These are phyloP conservation scores for Hamamelis virginiana DNA, from an alignment of 164 flowering plant genomes.

Conservation along the genomic window DNA sequence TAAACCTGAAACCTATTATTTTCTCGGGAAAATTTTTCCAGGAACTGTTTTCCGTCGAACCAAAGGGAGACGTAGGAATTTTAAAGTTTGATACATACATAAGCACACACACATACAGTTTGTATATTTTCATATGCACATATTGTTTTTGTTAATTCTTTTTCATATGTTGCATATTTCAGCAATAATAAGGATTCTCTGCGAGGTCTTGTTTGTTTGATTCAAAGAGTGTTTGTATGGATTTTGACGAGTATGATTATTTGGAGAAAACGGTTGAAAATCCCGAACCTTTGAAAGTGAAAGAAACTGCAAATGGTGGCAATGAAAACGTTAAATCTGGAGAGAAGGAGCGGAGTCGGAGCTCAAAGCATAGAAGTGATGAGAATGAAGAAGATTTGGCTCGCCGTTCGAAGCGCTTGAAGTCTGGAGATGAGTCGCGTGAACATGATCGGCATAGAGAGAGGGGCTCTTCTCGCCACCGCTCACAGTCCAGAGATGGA, in stretches of 20 bases:
- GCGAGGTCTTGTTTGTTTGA: not conserved
- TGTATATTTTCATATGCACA: too few relatives aligned
- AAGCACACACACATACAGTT: too few relatives aligned
- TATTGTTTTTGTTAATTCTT: not conserved
- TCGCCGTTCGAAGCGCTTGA: conserved; percentile 37
- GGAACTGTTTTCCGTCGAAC: too few relatives aligned
- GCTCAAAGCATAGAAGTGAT: conserved; percentile 48
- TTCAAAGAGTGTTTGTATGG: conserved; percentile 35
- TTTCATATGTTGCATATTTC: not conserved
- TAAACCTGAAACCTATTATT: too few relatives aligned
- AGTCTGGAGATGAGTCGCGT: conserved; percentile 44
- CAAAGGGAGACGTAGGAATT: too few relatives aligned
- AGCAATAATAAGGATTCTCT: not conserved
- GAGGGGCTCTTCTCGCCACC: conserved; percentile 40
- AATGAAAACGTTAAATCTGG: conserved; percentile 32
- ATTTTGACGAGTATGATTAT: conserved; percentile 81
- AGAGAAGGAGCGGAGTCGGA: conserved; percentile 40
- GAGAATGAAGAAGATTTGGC: conserved; percentile 37
- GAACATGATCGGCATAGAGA: conserved; percentile 45
- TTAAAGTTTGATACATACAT: too few relatives aligned
- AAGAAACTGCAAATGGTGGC: conserved; percentile 48
- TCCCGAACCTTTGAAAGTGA: conserved; percentile 41
- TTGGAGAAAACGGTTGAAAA: conserved; percentile 70
- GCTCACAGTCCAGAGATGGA: conserved; percentile 46
- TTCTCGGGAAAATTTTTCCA: too few relatives aligned